Evolutionary conservation across 2,329 filamentous ascomycete species (phyloP), one percentile per base, ranked within the genome.

Genomic region (Coleophoma crateriformis): DNA sequence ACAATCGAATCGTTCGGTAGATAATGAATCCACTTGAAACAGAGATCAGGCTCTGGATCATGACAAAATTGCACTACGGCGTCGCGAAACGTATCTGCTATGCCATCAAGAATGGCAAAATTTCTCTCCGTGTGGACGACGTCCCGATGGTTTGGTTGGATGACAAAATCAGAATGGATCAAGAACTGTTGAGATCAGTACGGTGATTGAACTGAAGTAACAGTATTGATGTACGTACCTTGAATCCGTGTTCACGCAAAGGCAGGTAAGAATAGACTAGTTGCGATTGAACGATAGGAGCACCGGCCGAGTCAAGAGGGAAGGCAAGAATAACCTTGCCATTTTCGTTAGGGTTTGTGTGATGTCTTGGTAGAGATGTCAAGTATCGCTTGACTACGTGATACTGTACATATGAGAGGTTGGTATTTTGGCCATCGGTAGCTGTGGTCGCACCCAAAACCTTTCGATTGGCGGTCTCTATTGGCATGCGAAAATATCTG

Each of bases 151-250:
- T 62, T 73, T 2, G 71, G 73, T 17, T 70, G 58, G 0, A 70
- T 76, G 40, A 73, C 71, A 45, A 78, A 78, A 53, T 78, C 74
- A 5, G 71, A 66, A 11, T 78, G 74, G 14, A 79, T 73, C 2
- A 77, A 55, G 40, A 78, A 77, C 62, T 71, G 20, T 12, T 5
- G 15, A 11, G 11, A 20, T 40, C 15, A 40, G 38, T 40, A 17
- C 10, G 13, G 15, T 32, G 12, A 44, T 34, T 17, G 12, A 6
- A 32, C n/a, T n/a, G 12, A 10, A 5, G 19, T 20, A 19, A 20
- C 6, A 7, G 3, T 27, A 27, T 27, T 27, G 27, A 27, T 14
- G 3, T 19, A 45, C 49, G 17, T 46, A 54, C 57, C 39, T 46
- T 41, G 40, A 61, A 60, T n/a, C 58, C 52, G 20, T 50, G 53